Evolutionary conservation across 208 protist genomes (phyloP).

Genomic region (Trypanosoma theileri): DNA sequence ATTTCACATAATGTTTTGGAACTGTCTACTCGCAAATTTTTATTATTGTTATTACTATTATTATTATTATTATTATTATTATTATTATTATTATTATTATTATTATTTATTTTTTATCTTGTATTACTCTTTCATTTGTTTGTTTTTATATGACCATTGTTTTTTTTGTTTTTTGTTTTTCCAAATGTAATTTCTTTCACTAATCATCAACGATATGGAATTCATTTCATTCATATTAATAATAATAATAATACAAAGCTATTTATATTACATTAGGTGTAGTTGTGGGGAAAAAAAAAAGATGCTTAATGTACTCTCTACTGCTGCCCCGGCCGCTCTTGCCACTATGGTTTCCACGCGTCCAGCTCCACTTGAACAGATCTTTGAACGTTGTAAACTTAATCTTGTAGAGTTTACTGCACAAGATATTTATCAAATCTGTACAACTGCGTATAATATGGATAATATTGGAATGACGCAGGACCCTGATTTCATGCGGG

Average conservation of each 20-base stretch:
- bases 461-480: constrained; percentile 66
- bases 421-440: constrained; percentile 83
- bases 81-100: not conserved
- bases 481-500: constrained; percentile 85
- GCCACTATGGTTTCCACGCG: constrained; percentile 1
- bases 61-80: constrained; percentile 4
- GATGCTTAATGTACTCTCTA: constrained; percentile 33
- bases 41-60: not conserved
- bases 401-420: constrained; percentile 77
- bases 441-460: constrained; percentile 60
- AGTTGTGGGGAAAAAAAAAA: not conserved
- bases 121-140: not conserved
- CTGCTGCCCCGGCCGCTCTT: constrained; percentile 22
- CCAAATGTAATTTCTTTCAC: not conserved
- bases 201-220: too few relatives aligned
- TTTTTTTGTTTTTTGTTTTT: constrained; percentile 5
- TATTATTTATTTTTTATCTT: constrained; percentile 3
- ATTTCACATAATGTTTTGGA: constrained; percentile 22
- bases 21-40: too few relatives aligned
- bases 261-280: not conserved
- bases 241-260: not conserved
- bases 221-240: not conserved
- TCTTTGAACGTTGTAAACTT: constrained; percentile 65
- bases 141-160: not conserved
- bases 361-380: constrained; percentile 37